Percentiles rank a stretch among this genome's conserved stretches.
Conservation (phyloP, 345 rosid species). For the Bruguiera sexangula region DNA sequence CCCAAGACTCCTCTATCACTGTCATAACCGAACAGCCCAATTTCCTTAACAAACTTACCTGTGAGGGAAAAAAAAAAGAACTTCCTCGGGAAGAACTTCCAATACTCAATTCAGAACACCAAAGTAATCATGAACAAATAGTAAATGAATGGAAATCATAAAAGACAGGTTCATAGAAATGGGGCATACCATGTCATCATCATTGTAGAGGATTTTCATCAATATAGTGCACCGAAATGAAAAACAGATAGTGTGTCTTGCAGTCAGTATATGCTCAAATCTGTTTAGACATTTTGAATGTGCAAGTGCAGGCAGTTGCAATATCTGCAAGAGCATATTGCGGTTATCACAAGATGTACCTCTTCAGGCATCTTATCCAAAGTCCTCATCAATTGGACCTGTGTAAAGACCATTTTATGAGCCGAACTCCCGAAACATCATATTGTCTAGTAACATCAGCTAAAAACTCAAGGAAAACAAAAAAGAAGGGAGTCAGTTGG, state of each 20-base stretch:
- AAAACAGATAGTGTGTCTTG: not conserved
- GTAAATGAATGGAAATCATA: not conserved
- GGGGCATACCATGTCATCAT: constrained; percentile 79
- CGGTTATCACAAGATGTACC: constrained; percentile 32
- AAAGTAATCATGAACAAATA: too few species aligned
- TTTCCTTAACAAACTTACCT: not conserved
- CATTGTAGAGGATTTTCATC: constrained; percentile 93
- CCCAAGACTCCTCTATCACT: not conserved
- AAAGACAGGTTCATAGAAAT: not conserved
- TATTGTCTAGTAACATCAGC: not conserved
- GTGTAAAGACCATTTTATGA: constrained; percentile 87
- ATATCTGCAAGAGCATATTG: not conserved
- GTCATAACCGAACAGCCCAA: not conserved
- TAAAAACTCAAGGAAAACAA: constrained; percentile 3
- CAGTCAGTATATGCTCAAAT: constrained; percentile 9
- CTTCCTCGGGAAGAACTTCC: too few species aligned
- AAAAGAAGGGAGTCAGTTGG: not conserved
- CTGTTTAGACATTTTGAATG: not conserved
- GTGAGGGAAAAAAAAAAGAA: not conserved
- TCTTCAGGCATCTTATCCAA: constrained; percentile 90
- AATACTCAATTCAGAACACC: too few species aligned
- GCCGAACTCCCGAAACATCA: constrained; percentile 69
- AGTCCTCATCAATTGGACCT: constrained; percentile 91
- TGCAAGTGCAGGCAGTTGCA: not conserved
- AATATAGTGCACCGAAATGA: constrained; percentile 74